Evolutionary conservation across 1,284 basidiomycete genomes (phyloP).

Genomic region (Pulveroboletus sp.): DNA sequence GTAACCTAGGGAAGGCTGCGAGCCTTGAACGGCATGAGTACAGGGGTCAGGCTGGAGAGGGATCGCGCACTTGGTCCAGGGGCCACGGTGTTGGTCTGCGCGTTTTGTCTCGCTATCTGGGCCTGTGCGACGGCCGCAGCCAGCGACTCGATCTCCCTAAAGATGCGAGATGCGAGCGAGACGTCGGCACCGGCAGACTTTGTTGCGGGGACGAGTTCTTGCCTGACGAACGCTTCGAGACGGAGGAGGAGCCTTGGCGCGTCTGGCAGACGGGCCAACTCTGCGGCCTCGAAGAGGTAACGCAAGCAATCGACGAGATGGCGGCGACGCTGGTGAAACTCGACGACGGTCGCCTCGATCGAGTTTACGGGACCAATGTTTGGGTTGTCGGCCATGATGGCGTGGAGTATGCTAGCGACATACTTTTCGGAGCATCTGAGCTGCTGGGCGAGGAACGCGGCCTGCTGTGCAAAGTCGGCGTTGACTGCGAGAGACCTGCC

Average conservation of each 20-base stretch:
- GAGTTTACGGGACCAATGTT: conserved; percentile 57
- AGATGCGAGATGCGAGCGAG: conserved; percentile 55
- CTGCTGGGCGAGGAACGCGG: conserved; percentile 72
- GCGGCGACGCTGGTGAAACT: conserved; percentile 67
- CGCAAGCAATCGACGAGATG: conserved; percentile 67
- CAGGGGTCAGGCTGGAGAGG: no score
- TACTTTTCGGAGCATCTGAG: conserved; percentile 79
- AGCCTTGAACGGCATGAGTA: conserved; percentile 37
- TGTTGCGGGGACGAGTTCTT: conserved; percentile 49
- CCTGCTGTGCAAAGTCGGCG: conserved; percentile 72
- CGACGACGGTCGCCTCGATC: conserved; percentile 64
- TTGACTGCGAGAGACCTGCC: conserved; percentile 68
- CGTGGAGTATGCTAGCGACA: conserved; percentile 67
- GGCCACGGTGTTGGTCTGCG: conserved; percentile 59
- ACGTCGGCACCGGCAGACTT: conserved; percentile 37
- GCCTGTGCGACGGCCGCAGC: conserved; percentile 54
- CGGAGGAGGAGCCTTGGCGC: conserved; percentile 48
- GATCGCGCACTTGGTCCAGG: conserved; percentile 53
- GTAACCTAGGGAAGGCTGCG: conserved; percentile 53
- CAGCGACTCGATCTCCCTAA: conserved; percentile 62
- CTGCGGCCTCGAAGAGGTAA: conserved; percentile 50
- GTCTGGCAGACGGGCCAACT: conserved; percentile 42
- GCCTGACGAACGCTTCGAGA: conserved; percentile 53
- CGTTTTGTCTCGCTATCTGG: conserved; percentile 58
- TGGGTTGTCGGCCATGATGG: conserved; percentile 61